Conservation (phyloP, 108 stramenopile species). For the Schizochytrium sp. region DNA sequence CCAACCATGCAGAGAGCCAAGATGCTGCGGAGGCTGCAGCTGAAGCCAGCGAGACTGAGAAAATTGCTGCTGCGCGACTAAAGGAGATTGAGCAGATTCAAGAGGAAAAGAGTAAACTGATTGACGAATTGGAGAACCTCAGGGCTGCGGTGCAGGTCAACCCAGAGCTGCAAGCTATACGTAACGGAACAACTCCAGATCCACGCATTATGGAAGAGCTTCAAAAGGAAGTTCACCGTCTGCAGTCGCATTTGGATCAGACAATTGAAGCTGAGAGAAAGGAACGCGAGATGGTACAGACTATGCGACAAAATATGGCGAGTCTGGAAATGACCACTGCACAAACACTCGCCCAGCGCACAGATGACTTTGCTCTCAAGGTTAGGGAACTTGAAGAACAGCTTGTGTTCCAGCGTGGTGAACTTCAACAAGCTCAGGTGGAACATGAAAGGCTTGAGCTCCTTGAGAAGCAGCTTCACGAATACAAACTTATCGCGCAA, state of each 20-base stretch:
- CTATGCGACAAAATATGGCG: neutral
- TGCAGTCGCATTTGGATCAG: neutral
- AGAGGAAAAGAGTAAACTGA: conserved; percentile 22
- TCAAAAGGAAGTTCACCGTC: neutral
- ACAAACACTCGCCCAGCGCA: conserved; percentile 22
- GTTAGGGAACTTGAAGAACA: neutral
- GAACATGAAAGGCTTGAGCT: neutral
- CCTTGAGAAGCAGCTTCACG: neutral
- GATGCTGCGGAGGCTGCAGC: neutral
- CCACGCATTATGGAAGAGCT: neutral
- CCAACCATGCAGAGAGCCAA: neutral
- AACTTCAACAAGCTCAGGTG: neutral
- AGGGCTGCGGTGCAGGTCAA: neutral
- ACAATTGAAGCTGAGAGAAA: neutral
- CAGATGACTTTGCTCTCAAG: neutral
- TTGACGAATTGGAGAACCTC: conserved; percentile 20
- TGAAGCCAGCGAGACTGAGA: neutral
- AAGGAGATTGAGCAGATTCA: conserved; percentile 8
- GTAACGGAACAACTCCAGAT: neutral
- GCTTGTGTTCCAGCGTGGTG: neutral
- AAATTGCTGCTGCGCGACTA: conserved; percentile 44
- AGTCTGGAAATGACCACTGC: neutral
- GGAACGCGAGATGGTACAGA: conserved; percentile 41
- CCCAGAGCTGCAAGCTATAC: neutral
- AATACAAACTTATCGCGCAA: conserved; percentile 36